Evolutionary conservation across 1,139 yeast species (phyloP).

Genomic region (Spathaspora jeffriesii): DNA sequence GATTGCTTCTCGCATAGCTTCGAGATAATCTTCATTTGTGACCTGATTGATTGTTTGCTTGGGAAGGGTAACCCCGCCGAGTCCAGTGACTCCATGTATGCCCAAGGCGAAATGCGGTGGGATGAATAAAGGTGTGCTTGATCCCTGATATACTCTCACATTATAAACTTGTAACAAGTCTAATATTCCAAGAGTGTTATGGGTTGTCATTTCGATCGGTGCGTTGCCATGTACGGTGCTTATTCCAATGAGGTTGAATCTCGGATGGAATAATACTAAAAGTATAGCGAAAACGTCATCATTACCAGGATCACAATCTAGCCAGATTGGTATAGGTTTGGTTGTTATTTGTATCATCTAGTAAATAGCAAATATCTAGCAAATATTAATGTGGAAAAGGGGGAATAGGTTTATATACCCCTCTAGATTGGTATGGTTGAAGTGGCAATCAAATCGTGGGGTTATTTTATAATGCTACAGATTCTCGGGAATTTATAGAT

Average conservation of each 20-base stretch:
- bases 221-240: slow-evolving; percentile 87
- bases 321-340: slow-evolving; percentile 62
- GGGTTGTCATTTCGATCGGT: slow-evolving; percentile 64
- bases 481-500: too few relatives aligned
- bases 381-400: neutral
- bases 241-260: slow-evolving; percentile 65
- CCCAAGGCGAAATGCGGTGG: slow-evolving; percentile 54
- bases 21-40: slow-evolving; percentile 45
- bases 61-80: slow-evolving; percentile 69
- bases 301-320: slow-evolving; percentile 95
- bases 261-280: slow-evolving; percentile 59
- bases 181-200: slow-evolving; percentile 66
- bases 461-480: too few relatives aligned
- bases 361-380: neutral
- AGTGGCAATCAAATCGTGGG: too few relatives aligned
- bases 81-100: slow-evolving; percentile 74
- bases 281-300: slow-evolving; percentile 84
- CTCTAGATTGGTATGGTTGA: too few relatives aligned
- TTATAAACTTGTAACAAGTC: slow-evolving; percentile 52
- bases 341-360: slow-evolving; percentile 8
- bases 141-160: slow-evolving; percentile 66
- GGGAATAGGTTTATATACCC: neutral
- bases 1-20: slow-evolving; percentile 59
- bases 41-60: slow-evolving; percentile 39
- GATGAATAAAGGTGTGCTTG: slow-evolving; percentile 53